Evolutionary conservation across 306 rosid genomes (phyloP).

Genomic region (Vigna nakashimae): DNA sequence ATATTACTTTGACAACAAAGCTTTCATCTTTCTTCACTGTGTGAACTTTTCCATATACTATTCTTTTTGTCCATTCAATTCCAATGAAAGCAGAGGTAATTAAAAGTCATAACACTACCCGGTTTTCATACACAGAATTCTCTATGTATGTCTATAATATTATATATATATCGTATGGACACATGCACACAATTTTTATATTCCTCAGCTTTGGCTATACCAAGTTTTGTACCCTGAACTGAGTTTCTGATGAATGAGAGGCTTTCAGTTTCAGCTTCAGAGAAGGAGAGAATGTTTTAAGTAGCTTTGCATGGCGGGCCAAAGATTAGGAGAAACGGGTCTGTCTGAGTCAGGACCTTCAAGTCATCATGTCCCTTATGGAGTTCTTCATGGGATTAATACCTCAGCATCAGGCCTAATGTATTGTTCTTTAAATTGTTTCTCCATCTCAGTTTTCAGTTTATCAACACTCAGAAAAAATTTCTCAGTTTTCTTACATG

Average conservation of each 20-base stretch:
- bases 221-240: conserved; percentile 44
- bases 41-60: conserved; percentile 46
- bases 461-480: not conserved
- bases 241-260: conserved; percentile 35
- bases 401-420: conserved; percentile 64
- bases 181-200: conserved; percentile 39
- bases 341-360: conserved; percentile 81
- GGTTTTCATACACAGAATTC: conserved; percentile 26
- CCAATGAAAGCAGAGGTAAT: conserved; percentile 50
- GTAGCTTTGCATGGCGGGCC: conserved; percentile 75
- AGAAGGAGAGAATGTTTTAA: conserved; percentile 59
- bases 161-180: not conserved
- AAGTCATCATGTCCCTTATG: conserved; percentile 72
- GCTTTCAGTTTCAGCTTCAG: conserved; percentile 52
- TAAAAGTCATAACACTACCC: conserved; percentile 33
- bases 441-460: conserved; percentile 33
- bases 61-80: conserved; percentile 41
- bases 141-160: not conserved
- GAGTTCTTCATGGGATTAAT: conserved; percentile 75
- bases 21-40: conserved; percentile 57
- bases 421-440: conserved; percentile 53
- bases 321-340: conserved; percentile 76
- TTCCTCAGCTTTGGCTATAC: conserved; percentile 30
- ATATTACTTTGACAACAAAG: conserved; percentile 63
- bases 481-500: too few species aligned